These are phyloP conservation scores for Selaginella tamariscina DNA, from an alignment of 75 land plant species.

Conservation along the genomic window DNA sequence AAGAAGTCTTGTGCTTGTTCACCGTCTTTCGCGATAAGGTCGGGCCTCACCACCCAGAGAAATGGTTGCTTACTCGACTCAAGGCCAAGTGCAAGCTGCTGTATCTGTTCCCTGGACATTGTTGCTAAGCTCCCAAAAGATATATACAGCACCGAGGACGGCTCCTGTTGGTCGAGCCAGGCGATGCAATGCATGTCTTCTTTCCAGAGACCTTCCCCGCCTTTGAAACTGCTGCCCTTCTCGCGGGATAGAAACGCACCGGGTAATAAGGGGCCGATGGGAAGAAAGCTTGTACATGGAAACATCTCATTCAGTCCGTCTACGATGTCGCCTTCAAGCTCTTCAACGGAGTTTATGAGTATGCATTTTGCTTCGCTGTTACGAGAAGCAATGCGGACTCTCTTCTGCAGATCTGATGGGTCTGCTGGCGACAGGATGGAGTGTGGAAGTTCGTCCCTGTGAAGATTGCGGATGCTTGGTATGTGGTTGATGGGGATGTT, in stretches of 20 bases:
- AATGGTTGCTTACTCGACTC: neutral
- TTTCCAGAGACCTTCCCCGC: slow-evolving; percentile 2
- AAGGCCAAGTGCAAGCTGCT: neutral
- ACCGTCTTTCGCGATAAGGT: neutral
- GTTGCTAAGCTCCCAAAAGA: slow-evolving; percentile 4
- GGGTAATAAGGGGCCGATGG: neutral
- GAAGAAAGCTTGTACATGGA: neutral
- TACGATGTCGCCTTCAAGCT: neutral
- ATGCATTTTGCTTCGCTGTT: neutral
- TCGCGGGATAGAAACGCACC: neutral
- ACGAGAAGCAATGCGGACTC: neutral
- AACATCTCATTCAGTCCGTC: neutral
- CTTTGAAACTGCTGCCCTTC: neutral
- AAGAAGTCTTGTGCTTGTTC: neutral
- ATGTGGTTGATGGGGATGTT: neutral
- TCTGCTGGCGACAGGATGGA: neutral
- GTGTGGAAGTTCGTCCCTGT: neutral
- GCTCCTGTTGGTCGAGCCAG: slow-evolving; percentile 9
- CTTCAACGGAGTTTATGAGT: neutral
- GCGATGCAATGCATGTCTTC: neutral
- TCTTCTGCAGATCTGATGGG: neutral
- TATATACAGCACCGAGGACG: neutral
- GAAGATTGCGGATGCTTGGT: neutral
- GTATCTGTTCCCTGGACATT: neutral
- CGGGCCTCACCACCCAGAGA: slow-evolving; percentile 2